A percentile compares a stretch with the other conserved stretches of the same genome.
phyloP scores from a whole-genome alignment of 768 basidiomycete species.

The Boletus speciosus region DNA sequence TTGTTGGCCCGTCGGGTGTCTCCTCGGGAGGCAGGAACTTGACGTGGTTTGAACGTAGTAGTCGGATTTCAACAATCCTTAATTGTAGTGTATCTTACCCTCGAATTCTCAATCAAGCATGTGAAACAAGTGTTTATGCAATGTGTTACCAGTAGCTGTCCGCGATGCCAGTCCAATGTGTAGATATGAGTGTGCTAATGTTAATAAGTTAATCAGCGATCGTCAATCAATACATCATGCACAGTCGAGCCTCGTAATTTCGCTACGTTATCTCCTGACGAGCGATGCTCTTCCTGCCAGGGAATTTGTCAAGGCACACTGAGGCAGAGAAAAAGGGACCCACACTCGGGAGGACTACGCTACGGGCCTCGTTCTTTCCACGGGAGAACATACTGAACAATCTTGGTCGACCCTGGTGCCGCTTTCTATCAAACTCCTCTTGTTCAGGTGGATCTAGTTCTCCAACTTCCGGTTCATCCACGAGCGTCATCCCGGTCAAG shows the following conservation, averaged over 20 bases:
- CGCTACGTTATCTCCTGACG: constrained; percentile 1
- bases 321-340: background rate
- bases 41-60: constrained; percentile 40
- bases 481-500: constrained; percentile 33
- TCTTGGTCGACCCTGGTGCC: constrained; percentile 27
- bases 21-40: constrained; percentile 26
- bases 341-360: constrained; percentile 10
- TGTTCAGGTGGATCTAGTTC: constrained; percentile 17
- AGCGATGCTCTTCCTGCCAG: constrained; percentile 5
- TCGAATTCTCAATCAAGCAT: constrained; percentile 3
- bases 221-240: constrained; percentile 1
- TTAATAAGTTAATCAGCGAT: constrained; percentile 9
- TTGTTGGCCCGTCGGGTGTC: constrained; percentile 25
- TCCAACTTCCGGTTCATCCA: constrained; percentile 42
- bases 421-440: constrained; percentile 9
- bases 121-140: background rate
- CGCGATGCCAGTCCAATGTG: background rate
- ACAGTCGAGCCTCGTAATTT: constrained; percentile 1
- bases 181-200: background rate
- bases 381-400: constrained; percentile 31
- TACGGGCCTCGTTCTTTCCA: constrained; percentile 15
- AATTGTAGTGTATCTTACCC: constrained; percentile 26
- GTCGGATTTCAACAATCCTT: constrained; percentile 83
- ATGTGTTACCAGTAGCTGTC: background rate
- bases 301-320: background rate